Evolutionary conservation across 2,329 filamentous ascomycete genomes (phyloP).

Genomic region (Cryphonectria parasitica): DNA sequence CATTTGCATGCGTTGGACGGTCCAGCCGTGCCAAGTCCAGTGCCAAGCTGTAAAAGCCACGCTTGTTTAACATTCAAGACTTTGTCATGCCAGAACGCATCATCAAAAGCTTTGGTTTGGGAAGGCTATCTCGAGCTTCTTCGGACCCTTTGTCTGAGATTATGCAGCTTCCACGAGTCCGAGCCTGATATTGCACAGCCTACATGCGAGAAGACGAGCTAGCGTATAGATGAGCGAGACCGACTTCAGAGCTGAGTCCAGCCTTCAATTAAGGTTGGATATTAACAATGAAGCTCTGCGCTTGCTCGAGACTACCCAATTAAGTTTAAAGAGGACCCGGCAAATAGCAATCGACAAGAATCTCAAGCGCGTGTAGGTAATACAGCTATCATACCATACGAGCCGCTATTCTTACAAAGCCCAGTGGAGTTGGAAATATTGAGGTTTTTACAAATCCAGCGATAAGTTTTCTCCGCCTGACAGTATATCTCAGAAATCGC

Average conservation of each 20-base stretch:
- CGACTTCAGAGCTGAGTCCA: not conserved
- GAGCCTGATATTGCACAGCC: not conserved
- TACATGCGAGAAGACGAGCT: not conserved
- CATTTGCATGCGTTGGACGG: not conserved
- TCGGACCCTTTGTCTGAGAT: not conserved
- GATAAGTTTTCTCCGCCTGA: not conserved
- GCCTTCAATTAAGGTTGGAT: not conserved
- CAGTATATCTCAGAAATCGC: not conserved
- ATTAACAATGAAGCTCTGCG: not conserved
- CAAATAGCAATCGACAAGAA: not conserved
- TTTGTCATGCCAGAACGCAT: not conserved
- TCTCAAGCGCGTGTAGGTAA: not conserved
- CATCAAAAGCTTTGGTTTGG: not conserved
- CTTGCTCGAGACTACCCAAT: not conserved
- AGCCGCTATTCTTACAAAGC: not conserved
- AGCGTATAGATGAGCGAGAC: not conserved
- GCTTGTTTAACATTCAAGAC: not conserved
- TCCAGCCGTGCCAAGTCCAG: constrained; percentile 1
- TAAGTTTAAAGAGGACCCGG: not conserved
- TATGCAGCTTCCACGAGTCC: not conserved
- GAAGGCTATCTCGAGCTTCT: not conserved
- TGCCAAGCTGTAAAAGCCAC: not conserved
- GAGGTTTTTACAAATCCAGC: not conserved
- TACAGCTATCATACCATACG: not conserved
- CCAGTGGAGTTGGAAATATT: not conserved